phyloP scores from a whole-genome alignment of 495 filamentous ascomycete species.

The Ascodesmis nigricans region DNA sequence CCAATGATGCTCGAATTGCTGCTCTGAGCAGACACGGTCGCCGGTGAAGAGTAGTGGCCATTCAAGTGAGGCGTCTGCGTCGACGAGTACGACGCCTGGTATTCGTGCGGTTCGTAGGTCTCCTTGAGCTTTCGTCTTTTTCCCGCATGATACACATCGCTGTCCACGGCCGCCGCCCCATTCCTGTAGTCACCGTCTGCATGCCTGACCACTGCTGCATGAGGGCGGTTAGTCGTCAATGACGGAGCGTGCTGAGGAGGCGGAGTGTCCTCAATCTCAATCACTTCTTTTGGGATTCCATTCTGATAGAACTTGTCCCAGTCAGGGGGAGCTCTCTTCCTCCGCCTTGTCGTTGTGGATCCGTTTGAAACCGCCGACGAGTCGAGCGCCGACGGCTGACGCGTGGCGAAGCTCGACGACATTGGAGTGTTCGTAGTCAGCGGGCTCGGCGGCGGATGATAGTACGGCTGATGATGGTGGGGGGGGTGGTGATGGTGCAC shows the following conservation, averaged over 20 bases:
- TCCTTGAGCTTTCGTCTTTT: slow-evolving; percentile 41
- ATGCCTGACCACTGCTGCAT: too few species aligned
- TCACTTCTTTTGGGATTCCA: slow-evolving; percentile 77
- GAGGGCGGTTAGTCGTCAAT: too few species aligned
- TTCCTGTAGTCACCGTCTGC: too few species aligned
- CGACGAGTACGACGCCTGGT: slow-evolving; percentile 40
- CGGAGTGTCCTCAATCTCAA: slow-evolving; percentile 84
- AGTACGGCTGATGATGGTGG: slow-evolving; percentile 11
- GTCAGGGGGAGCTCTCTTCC: too few species aligned
- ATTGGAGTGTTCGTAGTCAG: slow-evolving; percentile 16
- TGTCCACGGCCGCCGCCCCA: too few species aligned
- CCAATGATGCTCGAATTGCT: slow-evolving; percentile 54
- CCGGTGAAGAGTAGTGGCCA: slow-evolving; percentile 37
- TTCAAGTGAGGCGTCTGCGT: slow-evolving; percentile 38
- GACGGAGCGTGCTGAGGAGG: slow-evolving; percentile 30
- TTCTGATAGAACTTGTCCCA: slow-evolving; percentile 87
- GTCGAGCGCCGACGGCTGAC: too few species aligned
- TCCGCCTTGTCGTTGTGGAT: too few species aligned
- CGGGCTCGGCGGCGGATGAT: slow-evolving; percentile 14
- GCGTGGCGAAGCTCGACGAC: too few species aligned
- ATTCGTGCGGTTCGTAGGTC: slow-evolving; percentile 40
- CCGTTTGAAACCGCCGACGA: too few species aligned
- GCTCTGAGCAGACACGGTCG: slow-evolving; percentile 57
- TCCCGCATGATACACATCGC: too few species aligned
- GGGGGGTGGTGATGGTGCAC: slow-evolving; percentile 11